phyloP scores from a whole-genome alignment of 306 rosid species.

The Biancaea sappan region DNA sequence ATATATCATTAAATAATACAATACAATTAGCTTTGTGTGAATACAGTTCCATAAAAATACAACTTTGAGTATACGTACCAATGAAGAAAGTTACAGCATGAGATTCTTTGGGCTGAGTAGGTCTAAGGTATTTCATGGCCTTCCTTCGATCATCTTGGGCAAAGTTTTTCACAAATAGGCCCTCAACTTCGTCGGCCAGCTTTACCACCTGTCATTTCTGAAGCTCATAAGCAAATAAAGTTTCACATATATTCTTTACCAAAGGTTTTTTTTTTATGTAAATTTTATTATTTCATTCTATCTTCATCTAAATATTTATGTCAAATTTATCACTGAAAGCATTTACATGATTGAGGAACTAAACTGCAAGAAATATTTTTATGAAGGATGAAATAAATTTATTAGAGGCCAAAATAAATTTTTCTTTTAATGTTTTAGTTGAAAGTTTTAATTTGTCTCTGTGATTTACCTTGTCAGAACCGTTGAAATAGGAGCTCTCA shows the following conservation, averaged over 20 bases:
- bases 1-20: too few relatives aligned
- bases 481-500: conserved; percentile 92
- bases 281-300: too few relatives aligned
- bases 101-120: conserved; percentile 76
- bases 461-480: conserved; percentile 88
- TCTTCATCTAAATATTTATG: too few relatives aligned
- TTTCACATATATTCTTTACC: conserved; percentile 35
- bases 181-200: conserved; percentile 85
- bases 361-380: background rate
- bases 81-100: conserved; percentile 88
- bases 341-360: background rate
- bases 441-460: conserved; percentile 9
- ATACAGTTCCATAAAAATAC: too few relatives aligned
- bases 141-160: conserved; percentile 77
- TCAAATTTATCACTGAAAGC: too few relatives aligned
- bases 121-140: conserved; percentile 97
- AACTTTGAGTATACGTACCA: conserved; percentile 52
- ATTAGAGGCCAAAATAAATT: too few relatives aligned
- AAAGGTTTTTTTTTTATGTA: too few relatives aligned
- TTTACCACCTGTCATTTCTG: conserved; percentile 68
- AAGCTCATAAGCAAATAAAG: conserved; percentile 41
- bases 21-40: too few relatives aligned
- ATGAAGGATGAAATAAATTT: background rate
- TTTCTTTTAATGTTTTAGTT: conserved; percentile 33
- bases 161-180: conserved; percentile 66